Evolutionary conservation across 805 yeast species (phyloP).

Genomic region (Sugiyamaella floridensis): DNA sequence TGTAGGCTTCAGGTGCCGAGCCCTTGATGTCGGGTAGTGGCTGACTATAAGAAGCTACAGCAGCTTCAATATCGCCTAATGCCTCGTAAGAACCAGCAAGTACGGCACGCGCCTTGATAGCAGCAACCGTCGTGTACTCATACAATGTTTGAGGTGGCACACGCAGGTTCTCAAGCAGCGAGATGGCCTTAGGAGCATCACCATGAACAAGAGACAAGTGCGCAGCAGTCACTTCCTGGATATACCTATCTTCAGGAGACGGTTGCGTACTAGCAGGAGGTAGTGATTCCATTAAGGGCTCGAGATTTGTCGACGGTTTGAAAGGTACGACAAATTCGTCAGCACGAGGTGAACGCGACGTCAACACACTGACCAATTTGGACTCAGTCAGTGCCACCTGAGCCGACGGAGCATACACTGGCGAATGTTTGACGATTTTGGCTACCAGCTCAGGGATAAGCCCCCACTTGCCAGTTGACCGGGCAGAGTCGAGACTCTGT

Average conservation of each 20-base stretch:
- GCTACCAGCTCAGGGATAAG: slow-evolving; percentile 16
- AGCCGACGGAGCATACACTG: slow-evolving; percentile 1
- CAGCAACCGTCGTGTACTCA: slow-evolving; percentile 14
- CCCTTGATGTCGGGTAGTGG: slow-evolving; percentile 5
- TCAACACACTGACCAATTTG: not conserved
- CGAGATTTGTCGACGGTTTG: not conserved
- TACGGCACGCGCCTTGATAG: slow-evolving; percentile 18
- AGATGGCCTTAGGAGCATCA: slow-evolving; percentile 12
- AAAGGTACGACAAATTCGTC: not conserved
- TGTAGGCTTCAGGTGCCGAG: slow-evolving; percentile 33
- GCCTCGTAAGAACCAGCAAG: slow-evolving; percentile 23
- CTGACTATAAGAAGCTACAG: slow-evolving; percentile 13
- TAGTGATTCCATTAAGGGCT: not conserved
- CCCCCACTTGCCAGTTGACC: slow-evolving; percentile 12
- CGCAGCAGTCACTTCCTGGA: slow-evolving; percentile 13
- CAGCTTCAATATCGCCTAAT: slow-evolving; percentile 12
- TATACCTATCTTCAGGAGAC: slow-evolving; percentile 11
- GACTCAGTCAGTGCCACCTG: slow-evolving; percentile 6
- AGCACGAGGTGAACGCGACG: not conserved
- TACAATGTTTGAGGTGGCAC: slow-evolving; percentile 7
- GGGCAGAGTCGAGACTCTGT: slow-evolving; percentile 15
- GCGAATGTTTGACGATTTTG: slow-evolving; percentile 11
- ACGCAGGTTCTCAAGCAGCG: slow-evolving; percentile 7
- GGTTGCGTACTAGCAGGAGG: not conserved
- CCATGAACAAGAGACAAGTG: slow-evolving; percentile 17